Evolutionary conservation across 805 yeast genomes (phyloP).

Genomic region (Scheffersomyces spartinae): DNA sequence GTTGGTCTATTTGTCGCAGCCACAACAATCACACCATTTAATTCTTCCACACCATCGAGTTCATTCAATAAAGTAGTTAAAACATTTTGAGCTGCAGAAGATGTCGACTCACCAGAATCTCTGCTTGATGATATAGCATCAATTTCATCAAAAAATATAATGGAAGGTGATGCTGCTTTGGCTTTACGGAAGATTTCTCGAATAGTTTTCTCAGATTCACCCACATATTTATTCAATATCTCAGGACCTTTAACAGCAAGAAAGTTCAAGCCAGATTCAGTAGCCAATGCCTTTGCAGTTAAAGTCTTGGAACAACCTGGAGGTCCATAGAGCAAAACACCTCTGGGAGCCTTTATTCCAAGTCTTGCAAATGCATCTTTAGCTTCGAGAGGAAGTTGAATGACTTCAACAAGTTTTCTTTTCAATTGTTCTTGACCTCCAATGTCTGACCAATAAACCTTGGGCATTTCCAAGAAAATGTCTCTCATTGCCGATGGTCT

Average conservation of each 20-base stretch:
- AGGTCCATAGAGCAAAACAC: conserved; percentile 89
- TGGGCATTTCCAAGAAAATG: conserved; percentile 87
- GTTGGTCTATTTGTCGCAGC: conserved; percentile 97
- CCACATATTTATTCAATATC: conserved; percentile 87
- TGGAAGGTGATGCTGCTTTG: conserved; percentile 88
- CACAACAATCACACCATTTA: conserved; percentile 84
- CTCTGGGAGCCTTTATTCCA: conserved; percentile 88
- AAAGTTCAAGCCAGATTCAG: conserved; percentile 90
- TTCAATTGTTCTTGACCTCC: conserved; percentile 90
- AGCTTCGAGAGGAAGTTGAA: conserved; percentile 82
- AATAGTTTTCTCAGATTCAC: conserved; percentile 90
- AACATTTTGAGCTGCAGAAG: conserved; percentile 75
- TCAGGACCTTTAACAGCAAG: conserved; percentile 97
- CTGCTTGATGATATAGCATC: conserved; percentile 85
- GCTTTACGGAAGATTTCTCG: conserved; percentile 90
- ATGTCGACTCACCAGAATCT: conserved; percentile 45
- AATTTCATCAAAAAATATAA: conserved; percentile 91
- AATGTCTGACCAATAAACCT: conserved; percentile 86
- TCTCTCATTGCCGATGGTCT: conserved; percentile 97
- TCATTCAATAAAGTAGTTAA: conserved; percentile 86
- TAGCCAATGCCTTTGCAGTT: conserved; percentile 90
- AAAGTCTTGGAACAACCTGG: conserved; percentile 96
- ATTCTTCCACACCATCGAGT: conserved; percentile 93
- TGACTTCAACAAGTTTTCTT: conserved; percentile 74
- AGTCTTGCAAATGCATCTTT: conserved; percentile 61